These are phyloP conservation scores for Solanum hybrid DNA, from an alignment of 305 asterid genomes.

Conservation along the genomic window DNA sequence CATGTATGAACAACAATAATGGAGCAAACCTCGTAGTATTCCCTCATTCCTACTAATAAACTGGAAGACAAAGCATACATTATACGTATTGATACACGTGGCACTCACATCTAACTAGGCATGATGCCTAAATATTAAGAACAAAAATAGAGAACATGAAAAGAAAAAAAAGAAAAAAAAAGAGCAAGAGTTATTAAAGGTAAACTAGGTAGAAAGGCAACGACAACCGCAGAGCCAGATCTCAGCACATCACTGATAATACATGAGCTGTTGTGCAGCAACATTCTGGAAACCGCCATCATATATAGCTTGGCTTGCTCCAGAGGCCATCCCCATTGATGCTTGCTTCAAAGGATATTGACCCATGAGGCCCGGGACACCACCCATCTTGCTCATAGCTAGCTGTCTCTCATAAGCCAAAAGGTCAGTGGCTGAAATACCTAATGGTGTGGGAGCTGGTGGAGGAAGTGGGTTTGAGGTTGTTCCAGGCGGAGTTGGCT, in stretches of 20 bases:
- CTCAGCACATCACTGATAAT: constrained; percentile 48
- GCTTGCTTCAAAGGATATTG: constrained; percentile 58
- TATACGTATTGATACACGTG: constrained; percentile 2
- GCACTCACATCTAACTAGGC: constrained; percentile 2
- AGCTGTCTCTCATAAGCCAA: constrained; percentile 76
- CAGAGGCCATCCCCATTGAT: constrained; percentile 62
- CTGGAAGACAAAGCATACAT: background rate
- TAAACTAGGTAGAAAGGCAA: background rate
- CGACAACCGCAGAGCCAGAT: background rate
- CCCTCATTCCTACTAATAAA: background rate
- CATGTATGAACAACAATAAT: background rate
- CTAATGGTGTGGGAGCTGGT: constrained; percentile 53
- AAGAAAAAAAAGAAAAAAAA: background rate
- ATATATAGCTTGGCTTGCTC: constrained; percentile 77
- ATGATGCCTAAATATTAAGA: background rate
- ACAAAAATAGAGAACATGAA: background rate
- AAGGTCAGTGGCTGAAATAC: constrained; percentile 51
- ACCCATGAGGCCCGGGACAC: constrained; percentile 56
- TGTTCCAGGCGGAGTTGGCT: constrained; percentile 82
- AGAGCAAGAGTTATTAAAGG: background rate
- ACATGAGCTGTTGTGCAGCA: constrained; percentile 81
- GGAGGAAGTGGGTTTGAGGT: constrained; percentile 81
- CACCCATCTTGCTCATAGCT: constrained; percentile 68
- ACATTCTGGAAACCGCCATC: constrained; percentile 73
- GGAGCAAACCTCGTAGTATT: background rate